Conservation (phyloP, 116 monocot genomes). For the Thalassia testudinum region DNA sequence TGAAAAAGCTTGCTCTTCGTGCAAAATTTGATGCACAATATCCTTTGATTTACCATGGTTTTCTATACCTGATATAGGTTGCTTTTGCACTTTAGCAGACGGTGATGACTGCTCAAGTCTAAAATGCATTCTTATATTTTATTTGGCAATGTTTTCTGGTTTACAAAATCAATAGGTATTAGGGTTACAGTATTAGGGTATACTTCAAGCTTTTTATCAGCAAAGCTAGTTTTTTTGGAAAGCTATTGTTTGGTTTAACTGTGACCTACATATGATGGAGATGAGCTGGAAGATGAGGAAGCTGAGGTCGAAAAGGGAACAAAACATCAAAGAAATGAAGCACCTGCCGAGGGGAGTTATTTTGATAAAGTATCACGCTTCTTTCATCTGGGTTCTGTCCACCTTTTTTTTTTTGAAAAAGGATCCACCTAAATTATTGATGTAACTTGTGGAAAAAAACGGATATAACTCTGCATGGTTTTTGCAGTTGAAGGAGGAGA, state of each 20-base stretch:
- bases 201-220: too few relatives aligned
- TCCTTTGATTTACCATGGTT: slow-evolving; percentile 61
- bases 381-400: not conserved
- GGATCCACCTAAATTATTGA: not conserved
- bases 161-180: too few relatives aligned
- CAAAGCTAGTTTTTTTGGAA: too few relatives aligned
- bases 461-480: not conserved
- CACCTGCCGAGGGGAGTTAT: slow-evolving; percentile 49
- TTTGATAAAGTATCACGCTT: slow-evolving; percentile 60
- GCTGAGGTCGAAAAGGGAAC: slow-evolving; percentile 14
- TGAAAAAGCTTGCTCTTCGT: slow-evolving; percentile 90
- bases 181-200: too few relatives aligned
- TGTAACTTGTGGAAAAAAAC: too few relatives aligned
- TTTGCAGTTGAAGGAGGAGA: slow-evolving; percentile 85
- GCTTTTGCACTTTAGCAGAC: too few relatives aligned
- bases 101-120: too few relatives aligned
- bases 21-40: slow-evolving; percentile 91
- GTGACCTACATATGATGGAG: slow-evolving; percentile 47
- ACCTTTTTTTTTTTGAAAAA: not conserved
- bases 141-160: too few relatives aligned
- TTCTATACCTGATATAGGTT: too few relatives aligned
- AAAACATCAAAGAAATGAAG: slow-evolving; percentile 19
- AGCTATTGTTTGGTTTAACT: slow-evolving; percentile 31
- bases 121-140: too few relatives aligned
- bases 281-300: slow-evolving; percentile 54